Conservation (phyloP, 2,329 filamentous ascomycete genomes). For the Didymosphaeria variabile region DNA sequence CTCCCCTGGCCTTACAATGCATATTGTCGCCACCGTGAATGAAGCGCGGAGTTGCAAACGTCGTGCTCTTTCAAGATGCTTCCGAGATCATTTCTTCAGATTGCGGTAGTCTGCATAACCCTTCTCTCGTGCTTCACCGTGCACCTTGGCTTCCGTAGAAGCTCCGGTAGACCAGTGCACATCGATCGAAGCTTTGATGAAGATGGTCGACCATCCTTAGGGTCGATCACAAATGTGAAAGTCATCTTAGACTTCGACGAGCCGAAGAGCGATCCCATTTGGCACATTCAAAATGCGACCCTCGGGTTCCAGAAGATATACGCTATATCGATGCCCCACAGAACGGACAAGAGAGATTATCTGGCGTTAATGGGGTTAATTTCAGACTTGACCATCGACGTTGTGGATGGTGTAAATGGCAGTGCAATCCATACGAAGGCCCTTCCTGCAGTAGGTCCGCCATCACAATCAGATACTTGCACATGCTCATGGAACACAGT, state of each 20-base stretch:
- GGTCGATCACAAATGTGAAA: not conserved
- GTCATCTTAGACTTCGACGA: conserved; percentile 16
- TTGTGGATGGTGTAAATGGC: conserved; percentile 26
- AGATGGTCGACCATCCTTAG: not conserved
- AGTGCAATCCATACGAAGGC: conserved; percentile 19
- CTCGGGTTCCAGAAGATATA: conserved; percentile 29
- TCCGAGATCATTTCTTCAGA: too few relatives aligned
- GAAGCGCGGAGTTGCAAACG: too few relatives aligned
- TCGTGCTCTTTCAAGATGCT: too few relatives aligned
- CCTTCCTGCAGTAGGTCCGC: conserved; percentile 15
- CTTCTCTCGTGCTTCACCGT: too few relatives aligned
- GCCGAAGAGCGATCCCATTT: conserved; percentile 19
- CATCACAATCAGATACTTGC: not conserved
- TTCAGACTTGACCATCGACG: conserved; percentile 22
- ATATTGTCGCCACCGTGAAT: too few relatives aligned
- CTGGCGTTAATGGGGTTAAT: conserved; percentile 20
- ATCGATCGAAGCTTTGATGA: too few relatives aligned
- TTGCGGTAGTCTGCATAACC: too few relatives aligned
- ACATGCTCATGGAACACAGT: conserved; percentile 4
- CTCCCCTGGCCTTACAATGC: too few relatives aligned
- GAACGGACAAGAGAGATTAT: conserved; percentile 24
- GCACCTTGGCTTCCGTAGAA: too few relatives aligned
- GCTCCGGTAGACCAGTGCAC: too few relatives aligned
- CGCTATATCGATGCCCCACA: conserved; percentile 26
- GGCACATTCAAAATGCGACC: conserved; percentile 22